Conservation (phyloP, 805 yeast species). For the Cephaloascus albidus region DNA sequence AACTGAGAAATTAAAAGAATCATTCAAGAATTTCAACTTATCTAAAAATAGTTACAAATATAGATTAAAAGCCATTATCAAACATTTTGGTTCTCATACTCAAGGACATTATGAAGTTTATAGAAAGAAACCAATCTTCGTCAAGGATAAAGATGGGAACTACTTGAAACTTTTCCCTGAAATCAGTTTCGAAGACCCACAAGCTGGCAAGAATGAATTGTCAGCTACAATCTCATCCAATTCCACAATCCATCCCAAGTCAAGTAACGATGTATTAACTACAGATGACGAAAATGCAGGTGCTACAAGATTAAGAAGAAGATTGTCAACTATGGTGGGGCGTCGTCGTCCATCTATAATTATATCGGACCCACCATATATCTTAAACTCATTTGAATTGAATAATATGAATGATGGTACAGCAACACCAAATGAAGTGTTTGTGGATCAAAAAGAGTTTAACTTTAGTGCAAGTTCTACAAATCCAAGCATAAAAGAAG, state of each 20-base stretch:
- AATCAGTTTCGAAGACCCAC: conserved; percentile 17
- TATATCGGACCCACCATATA: background rate
- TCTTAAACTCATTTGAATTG: background rate
- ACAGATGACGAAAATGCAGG: conserved; percentile 8
- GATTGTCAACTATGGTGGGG: conserved; percentile 11
- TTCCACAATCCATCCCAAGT: conserved; percentile 5
- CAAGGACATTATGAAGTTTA: conserved; percentile 90
- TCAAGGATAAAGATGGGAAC: conserved; percentile 30
- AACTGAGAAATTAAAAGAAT: conserved; percentile 21
- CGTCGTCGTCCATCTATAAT: conserved; percentile 9
- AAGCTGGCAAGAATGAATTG: conserved; percentile 6
- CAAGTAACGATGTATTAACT: conserved; percentile 1
- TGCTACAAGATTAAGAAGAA: conserved; percentile 10
- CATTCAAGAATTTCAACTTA: conserved; percentile 26
- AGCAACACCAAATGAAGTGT: conserved; percentile 1
- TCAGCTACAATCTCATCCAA: conserved; percentile 7
- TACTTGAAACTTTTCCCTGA: conserved; percentile 32
- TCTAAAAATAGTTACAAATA: conserved; percentile 38
- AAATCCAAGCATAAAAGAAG: background rate
- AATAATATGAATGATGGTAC: background rate
- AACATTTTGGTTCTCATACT: conserved; percentile 84
- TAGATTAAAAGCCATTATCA: conserved; percentile 59
- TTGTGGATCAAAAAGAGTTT: conserved; percentile 2
- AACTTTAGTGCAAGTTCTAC: conserved; percentile 3
- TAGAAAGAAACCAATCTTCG: conserved; percentile 61